Percentiles rank a stretch among this genome's conserved stretches.
These are phyloP conservation scores for Boechera stricta DNA, from an alignment of 345 rosid species.

Conservation along the genomic window DNA sequence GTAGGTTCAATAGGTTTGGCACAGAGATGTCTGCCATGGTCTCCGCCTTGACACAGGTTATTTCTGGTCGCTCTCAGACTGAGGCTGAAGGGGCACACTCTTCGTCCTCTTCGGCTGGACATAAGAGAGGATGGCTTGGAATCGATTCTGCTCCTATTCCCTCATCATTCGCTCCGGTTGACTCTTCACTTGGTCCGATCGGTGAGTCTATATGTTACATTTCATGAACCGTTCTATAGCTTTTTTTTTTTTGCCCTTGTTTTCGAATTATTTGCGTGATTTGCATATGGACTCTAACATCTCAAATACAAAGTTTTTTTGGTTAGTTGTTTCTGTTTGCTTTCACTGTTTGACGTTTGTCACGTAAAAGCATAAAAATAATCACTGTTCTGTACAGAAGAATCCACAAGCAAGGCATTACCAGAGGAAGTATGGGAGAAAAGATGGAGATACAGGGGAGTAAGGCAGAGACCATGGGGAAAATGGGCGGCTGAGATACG, in stretches of 20 bases:
- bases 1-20: conserved; percentile 41
- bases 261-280: no score
- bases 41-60: conserved; percentile 71
- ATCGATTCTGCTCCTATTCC: neutral
- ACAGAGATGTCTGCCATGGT: conserved; percentile 79
- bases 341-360: neutral
- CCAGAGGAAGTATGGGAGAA: conserved; percentile 55
- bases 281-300: neutral
- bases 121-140: conserved; percentile 52
- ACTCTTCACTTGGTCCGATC: conserved; percentile 52
- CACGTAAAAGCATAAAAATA: neutral
- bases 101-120: conserved; percentile 46
- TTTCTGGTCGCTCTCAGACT: conserved; percentile 42
- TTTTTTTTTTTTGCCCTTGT: neutral
- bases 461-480: conserved; percentile 90
- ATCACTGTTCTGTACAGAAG: conserved; percentile 36
- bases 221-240: neutral
- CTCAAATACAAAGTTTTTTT: neutral
- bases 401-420: conserved; percentile 29
- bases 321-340: neutral
- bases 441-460: conserved; percentile 77
- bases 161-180: conserved; percentile 11
- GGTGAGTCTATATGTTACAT: conserved; percentile 27
- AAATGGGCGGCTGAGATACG: conserved; percentile 96
- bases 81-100: conserved; percentile 13